phyloP scores from a whole-genome alignment of 257 asterid species.

The Jacaranda copaia region DNA sequence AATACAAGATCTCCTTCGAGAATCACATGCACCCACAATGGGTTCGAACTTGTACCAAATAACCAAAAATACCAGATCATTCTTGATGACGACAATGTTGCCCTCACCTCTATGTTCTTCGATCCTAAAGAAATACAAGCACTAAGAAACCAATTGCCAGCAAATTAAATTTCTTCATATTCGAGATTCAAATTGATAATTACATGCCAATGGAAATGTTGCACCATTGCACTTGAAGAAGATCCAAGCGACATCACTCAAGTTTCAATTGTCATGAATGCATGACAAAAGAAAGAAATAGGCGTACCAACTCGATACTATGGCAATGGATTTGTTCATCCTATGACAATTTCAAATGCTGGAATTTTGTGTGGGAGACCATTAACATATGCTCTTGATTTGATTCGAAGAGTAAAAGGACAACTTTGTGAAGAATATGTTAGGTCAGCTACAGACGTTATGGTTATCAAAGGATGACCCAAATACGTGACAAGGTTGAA shows the following conservation, averaged over 20 bases:
- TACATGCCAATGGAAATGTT: constrained; percentile 32
- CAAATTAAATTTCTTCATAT: not conserved
- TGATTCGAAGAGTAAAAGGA: constrained; percentile 1
- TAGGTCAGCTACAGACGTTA: constrained; percentile 30
- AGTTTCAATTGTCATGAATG: not conserved
- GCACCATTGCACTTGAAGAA: constrained; percentile 23
- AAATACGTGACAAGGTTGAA: no score
- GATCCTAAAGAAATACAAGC: constrained; percentile 3
- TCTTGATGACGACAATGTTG: constrained; percentile 1
- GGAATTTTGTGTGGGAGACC: constrained; percentile 13
- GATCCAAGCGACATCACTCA: constrained; percentile 18
- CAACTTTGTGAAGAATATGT: constrained; percentile 30
- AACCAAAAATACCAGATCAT: not conserved
- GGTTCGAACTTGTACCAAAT: not conserved
- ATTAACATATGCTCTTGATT: constrained; percentile 21
- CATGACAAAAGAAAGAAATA: not conserved
- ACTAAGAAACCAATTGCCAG: not conserved
- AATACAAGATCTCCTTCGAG: constrained; percentile 27
- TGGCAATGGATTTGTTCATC: constrained; percentile 27
- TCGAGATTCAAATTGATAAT: constrained; percentile 20
- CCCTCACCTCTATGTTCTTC: constrained; percentile 23
- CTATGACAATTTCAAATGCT: constrained; percentile 24
- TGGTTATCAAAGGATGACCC: not conserved
- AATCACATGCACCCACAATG: constrained; percentile 32
- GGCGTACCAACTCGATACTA: constrained; percentile 31